A percentile compares a stretch with the other conserved stretches of the same genome.
Conservation (phyloP, 2,329 filamentous ascomycete species). For the Aspergillus brasiliensis region DNA sequence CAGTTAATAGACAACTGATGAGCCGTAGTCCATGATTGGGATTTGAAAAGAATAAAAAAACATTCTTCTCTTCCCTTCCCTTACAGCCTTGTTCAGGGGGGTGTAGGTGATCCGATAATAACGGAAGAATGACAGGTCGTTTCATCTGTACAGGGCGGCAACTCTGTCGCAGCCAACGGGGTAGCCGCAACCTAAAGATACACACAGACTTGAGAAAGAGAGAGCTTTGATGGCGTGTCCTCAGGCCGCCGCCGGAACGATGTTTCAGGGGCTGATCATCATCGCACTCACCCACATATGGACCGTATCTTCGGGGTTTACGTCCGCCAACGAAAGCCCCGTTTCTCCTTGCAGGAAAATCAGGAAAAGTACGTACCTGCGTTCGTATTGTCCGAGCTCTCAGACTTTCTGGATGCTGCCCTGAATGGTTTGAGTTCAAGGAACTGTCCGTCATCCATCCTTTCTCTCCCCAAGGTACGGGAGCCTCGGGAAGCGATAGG, state of each 20-base stretch:
- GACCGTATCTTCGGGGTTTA: constrained; percentile 6
- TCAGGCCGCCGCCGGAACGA: background rate
- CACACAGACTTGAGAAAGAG: background rate
- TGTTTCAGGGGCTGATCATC: constrained; percentile 15
- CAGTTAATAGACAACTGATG: constrained; percentile 3
- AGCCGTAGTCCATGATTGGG: background rate
- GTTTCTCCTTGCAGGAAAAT: constrained; percentile 19
- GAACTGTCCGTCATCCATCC: background rate
- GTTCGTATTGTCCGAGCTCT: constrained; percentile 3
- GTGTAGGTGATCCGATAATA: background rate
- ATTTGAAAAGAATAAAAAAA: background rate
- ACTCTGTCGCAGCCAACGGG: constrained; percentile 1
- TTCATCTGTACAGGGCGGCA: constrained; percentile 15
- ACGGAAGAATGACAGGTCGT: constrained; percentile 22
- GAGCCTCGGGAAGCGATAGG: background rate
- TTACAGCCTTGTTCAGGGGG: constrained; percentile 20
- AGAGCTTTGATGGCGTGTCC: background rate
- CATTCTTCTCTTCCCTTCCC: constrained; percentile 3
- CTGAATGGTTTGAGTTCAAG: constrained; percentile 1
- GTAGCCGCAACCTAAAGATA: constrained; percentile 5
- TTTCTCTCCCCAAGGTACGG: background rate
- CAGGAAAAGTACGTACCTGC: background rate
- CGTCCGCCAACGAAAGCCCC: constrained; percentile 12
- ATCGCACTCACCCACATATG: constrained; percentile 1
- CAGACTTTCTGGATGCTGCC: background rate